Base-by-base conservation (phyloP, 441 rosid genomes). In the Eutrema salsugineum region DNA sequence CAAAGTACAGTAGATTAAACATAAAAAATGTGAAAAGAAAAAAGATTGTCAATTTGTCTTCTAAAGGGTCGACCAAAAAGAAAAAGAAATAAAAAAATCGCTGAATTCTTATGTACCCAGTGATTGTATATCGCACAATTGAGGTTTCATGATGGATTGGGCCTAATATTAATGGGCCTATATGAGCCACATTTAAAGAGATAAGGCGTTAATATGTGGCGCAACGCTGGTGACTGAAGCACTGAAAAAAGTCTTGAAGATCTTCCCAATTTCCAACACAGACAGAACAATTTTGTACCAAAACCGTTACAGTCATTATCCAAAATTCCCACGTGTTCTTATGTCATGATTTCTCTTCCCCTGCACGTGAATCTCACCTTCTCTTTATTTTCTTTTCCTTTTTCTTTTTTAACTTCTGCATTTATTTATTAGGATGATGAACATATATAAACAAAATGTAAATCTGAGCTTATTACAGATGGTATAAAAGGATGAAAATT, bases 291-390 rank as follows among this genome's bases (percentile, higher is more conserved):
- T 62, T 8, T 20, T 47, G 64, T 48, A 56, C 11, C 38, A 22
- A 28, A 28, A 46, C 46, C 56, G 36, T 61, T 1, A 35, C 2
- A 11, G 66, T 35, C 20, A 46, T 57, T 46, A 38, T 58, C 48
- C 48, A 68, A 30, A 57, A 6, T n/a, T 5, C 17, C 36, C 36
- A 69, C 73, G 63, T 67, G 63, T 66, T 40, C 28, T 39, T 11
- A 11, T 7, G 4, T 9, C 28, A 9, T 33, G 56, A 1, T 20
- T 39, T 1, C 55, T 19, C 17, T 20, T 46, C 19, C 35, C 22
- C 11, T 12, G 35, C 64, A 30, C 63, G 63, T 68, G 64, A 68
- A 19, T 7, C 35, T 32, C 53, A 27, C 51, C 0, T 42, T 32
- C 50, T 55, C 24, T n/a, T n/a, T n/a, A n/a, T n/a, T n/a, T n/a